phyloP scores from a whole-genome alignment of 1,139 yeast species.

The Meyerozyma carpophila region DNA sequence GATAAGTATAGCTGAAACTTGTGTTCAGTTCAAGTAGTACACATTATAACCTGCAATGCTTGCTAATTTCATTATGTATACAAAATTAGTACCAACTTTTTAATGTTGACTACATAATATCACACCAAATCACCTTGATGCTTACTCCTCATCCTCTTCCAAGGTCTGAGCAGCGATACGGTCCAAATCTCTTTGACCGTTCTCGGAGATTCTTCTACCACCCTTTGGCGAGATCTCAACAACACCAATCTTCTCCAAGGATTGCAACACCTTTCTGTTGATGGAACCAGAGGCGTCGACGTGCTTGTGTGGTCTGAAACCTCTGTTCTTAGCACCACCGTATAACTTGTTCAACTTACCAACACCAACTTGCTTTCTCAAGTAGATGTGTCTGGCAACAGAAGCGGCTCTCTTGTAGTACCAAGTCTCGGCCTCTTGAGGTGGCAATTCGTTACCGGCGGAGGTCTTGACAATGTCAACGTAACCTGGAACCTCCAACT shows the following conservation, averaged over 20 bases:
- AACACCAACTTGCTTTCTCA: slow-evolving; percentile 99
- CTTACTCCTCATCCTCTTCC: slow-evolving; percentile 62
- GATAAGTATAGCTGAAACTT: slow-evolving; percentile 12
- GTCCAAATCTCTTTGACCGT: slow-evolving; percentile 99
- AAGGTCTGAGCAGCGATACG: slow-evolving; percentile 99
- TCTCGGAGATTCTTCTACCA: slow-evolving; percentile 99
- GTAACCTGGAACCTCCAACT: slow-evolving; percentile 99
- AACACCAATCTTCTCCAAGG: slow-evolving; percentile 97
- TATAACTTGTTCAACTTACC: slow-evolving; percentile 98
- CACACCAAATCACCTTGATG: slow-evolving; percentile 2
- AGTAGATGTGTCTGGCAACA: slow-evolving; percentile 99
- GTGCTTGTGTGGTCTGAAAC: slow-evolving; percentile 98
- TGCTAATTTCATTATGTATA: slow-evolving; percentile 1
- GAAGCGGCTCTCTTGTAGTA: slow-evolving; percentile 99
- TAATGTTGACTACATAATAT: slow-evolving; percentile 1
- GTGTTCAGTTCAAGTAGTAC: slow-evolving; percentile 2
- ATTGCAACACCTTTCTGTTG: slow-evolving; percentile 97
- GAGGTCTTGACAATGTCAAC: slow-evolving; percentile 99
- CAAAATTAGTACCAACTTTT: slow-evolving; percentile 1
- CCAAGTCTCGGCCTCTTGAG: slow-evolving; percentile 99
- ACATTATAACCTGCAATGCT: neutral
- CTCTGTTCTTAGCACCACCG: slow-evolving; percentile 99
- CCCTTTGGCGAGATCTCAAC: slow-evolving; percentile 96
- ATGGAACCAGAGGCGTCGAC: slow-evolving; percentile 98
- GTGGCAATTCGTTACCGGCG: slow-evolving; percentile 98